Base-by-base conservation (phyloP, 192 early-diverging fungal genomes). In the Umbelopsis sp. region DNA sequence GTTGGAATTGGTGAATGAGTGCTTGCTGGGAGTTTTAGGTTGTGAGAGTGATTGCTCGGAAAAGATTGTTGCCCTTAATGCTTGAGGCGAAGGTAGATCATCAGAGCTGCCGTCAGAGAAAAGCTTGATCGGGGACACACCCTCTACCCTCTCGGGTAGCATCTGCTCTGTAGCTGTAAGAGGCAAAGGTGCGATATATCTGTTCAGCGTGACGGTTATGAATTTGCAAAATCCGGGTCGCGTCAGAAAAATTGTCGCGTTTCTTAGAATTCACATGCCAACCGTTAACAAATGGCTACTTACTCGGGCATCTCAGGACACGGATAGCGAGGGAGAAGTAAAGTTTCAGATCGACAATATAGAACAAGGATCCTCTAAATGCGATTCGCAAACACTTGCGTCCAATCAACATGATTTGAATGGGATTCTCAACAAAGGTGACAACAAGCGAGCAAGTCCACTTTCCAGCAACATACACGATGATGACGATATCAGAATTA, bases 41-140 rank as follows among this genome's bases (percentile, higher is more conserved):
- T 49, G 47, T 49, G 47, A 49, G 4, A 2, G 47, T 3, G 47
- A 21, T 49, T 49, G 47, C 47, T 49, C 47, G 16, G 56, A 32
- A 32, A 62, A 62, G 29, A 62, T 14, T 9, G 20, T 12, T 17
- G 16, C 26, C 31, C 31, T 29, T 16, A 62, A 20, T 8, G 26
- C 31, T 34, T 62, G 29, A 29, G 56, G 56, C 14, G 56, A 62
- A 29, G 56, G 56, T n/a, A 62, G 20, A 16, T 31, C 56, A 2
- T 62, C 56, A 11, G 56, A 62, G 31, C 56, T 62, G n/a, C 20
- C 31, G 20, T 62, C 56, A 62, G 56, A 62, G 26, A 62, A 34
- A 34, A 62, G 56, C 31, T 26, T 62, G 26, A 62, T 34, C 6
- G 56, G 56, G 17, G 56, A 62, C 17, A 62, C 29, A 29, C 26